Evolutionary conservation across 1,139 yeast genomes (phyloP).

Genomic region (Suhomyces bolitotheri): DNA sequence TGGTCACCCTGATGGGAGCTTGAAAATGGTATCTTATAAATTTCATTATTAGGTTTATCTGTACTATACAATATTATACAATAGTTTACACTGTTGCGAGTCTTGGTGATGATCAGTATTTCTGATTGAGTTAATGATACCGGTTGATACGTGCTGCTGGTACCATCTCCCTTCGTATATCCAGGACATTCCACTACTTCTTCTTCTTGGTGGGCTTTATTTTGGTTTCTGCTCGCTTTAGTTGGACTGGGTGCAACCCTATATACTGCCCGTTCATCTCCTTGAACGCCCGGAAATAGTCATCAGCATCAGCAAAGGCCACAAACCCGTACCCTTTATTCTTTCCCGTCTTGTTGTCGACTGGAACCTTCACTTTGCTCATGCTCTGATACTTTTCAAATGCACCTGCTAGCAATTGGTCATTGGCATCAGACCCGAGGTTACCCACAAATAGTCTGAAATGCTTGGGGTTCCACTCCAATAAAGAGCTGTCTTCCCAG

Average conservation of each 20-base stretch:
- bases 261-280: conserved; percentile 77
- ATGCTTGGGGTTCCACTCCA: conserved; percentile 67
- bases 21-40: no score
- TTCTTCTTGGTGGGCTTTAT: conserved; percentile 33
- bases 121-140: no score
- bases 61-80: no score
- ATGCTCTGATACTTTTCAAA: conserved; percentile 53
- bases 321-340: conserved; percentile 74
- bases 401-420: conserved; percentile 51
- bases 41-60: no score
- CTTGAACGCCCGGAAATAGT: conserved; percentile 67
- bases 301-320: conserved; percentile 61
- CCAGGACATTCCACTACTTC: conserved; percentile 8
- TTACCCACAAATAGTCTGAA: conserved; percentile 76
- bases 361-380: conserved; percentile 56
- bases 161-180: no score
- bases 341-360: conserved; percentile 42
- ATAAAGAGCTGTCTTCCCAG: conserved; percentile 50
- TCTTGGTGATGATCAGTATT: no score
- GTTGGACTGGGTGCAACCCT: conserved; percentile 71
- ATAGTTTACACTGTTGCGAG: no score
- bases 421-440: conserved; percentile 66
- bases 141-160: no score
- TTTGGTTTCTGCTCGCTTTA: conserved; percentile 63
- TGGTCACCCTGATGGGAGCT: no score